Conservation (phyloP, 495 filamentous ascomycete genomes). For the Xylaria telfairii region DNA sequence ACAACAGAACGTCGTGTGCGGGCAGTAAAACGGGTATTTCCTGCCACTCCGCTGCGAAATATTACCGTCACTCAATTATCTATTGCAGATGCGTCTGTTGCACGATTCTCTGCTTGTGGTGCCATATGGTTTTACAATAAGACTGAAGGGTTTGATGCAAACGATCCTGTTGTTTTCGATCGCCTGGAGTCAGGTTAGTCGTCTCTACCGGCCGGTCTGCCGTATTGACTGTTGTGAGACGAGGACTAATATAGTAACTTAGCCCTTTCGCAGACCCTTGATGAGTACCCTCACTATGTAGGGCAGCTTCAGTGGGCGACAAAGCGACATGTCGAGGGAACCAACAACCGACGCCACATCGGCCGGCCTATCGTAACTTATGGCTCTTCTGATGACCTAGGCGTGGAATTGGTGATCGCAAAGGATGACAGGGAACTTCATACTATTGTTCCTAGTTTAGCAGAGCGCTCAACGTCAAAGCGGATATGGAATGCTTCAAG, state of each 20-base stretch:
- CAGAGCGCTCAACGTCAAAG: slow-evolving; percentile 34
- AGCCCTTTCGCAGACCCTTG: slow-evolving; percentile 43
- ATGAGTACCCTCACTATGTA: slow-evolving; percentile 46
- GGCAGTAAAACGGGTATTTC: slow-evolving; percentile 34
- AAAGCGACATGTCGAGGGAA: slow-evolving; percentile 27
- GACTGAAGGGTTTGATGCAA: slow-evolving; percentile 28
- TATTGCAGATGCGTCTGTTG: slow-evolving; percentile 44
- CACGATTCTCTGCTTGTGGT: slow-evolving; percentile 41
- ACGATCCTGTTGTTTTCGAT: slow-evolving; percentile 29
- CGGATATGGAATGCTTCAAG: slow-evolving; percentile 38
- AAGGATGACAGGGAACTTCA: slow-evolving; percentile 31
- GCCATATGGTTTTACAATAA: slow-evolving; percentile 49
- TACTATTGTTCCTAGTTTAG: slow-evolving; percentile 39
- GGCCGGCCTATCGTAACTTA: slow-evolving; percentile 34
- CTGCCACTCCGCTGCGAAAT: slow-evolving; percentile 19
- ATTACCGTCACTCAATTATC: slow-evolving; percentile 40
- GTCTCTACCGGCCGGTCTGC: background rate
- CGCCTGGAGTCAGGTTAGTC: slow-evolving; percentile 36
- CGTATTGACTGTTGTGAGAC: background rate
- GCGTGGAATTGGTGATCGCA: slow-evolving; percentile 32
- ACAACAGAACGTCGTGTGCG: slow-evolving; percentile 13
- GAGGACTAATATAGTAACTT: background rate
- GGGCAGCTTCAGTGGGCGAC: slow-evolving; percentile 43
- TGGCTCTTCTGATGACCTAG: slow-evolving; percentile 35
- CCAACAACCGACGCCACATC: slow-evolving; percentile 29